These are phyloP conservation scores for Penicillium macrosclerotiorum DNA, from an alignment of 495 filamentous ascomycete genomes.

Conservation along the genomic window DNA sequence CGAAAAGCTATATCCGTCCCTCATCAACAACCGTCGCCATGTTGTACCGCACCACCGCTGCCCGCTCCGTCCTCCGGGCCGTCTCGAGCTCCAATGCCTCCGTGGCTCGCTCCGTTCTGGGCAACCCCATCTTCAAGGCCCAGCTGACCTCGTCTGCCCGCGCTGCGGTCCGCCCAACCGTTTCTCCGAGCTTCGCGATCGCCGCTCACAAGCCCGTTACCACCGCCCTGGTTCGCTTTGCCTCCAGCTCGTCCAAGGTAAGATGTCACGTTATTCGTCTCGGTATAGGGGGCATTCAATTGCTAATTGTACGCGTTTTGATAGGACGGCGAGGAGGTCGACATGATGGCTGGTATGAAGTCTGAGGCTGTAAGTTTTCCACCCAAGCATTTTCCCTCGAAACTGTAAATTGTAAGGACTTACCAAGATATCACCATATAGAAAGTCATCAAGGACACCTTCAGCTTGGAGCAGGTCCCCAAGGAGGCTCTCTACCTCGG, in stretches of 20 bases:
- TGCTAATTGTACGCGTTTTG: slow-evolving; percentile 29
- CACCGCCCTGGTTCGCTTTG: slow-evolving; percentile 51
- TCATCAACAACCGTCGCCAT: slow-evolving; percentile 39
- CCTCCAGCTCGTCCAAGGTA: slow-evolving; percentile 40
- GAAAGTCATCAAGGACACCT: slow-evolving; percentile 85
- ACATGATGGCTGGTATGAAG: slow-evolving; percentile 68
- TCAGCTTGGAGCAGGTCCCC: slow-evolving; percentile 74
- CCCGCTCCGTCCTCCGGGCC: slow-evolving; percentile 48
- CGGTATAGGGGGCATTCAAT: slow-evolving; percentile 11
- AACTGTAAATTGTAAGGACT: background rate
- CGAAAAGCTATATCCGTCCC: slow-evolving; percentile 31
- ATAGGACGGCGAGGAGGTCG: slow-evolving; percentile 43
- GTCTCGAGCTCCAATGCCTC: slow-evolving; percentile 49
- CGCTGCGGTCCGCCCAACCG: slow-evolving; percentile 33
- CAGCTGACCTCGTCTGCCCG: slow-evolving; percentile 45
- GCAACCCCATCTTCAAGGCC: slow-evolving; percentile 45
- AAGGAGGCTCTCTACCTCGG: slow-evolving; percentile 78
- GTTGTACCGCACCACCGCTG: slow-evolving; percentile 47
- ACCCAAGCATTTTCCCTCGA: background rate
- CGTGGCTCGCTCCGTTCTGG: slow-evolving; percentile 38
- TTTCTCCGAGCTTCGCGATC: slow-evolving; percentile 40
- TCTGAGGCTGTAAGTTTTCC: slow-evolving; percentile 65
- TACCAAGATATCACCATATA: slow-evolving; percentile 32
- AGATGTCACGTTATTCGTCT: background rate
- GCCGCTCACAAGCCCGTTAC: slow-evolving; percentile 49